These are phyloP conservation scores for Gillenia trifoliata DNA, from an alignment of 306 rosid genomes.

Conservation along the genomic window DNA sequence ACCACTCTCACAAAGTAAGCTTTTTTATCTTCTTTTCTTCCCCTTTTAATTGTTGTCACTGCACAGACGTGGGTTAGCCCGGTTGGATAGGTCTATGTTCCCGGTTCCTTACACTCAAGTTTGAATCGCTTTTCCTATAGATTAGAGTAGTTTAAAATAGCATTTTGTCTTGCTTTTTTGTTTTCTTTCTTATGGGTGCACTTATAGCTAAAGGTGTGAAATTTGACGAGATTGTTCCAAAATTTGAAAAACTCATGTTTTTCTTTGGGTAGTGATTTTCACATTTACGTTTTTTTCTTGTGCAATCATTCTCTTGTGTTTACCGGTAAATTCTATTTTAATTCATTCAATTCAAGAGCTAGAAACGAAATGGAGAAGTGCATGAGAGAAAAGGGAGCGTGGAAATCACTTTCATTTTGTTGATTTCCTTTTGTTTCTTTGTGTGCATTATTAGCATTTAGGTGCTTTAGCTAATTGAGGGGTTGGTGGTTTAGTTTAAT, in stretches of 20 bases:
- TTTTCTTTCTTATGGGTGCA: background rate
- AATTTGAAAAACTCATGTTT: background rate
- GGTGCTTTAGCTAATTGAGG: background rate
- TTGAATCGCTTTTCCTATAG: background rate
- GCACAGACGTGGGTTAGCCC: background rate
- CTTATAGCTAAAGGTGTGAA: background rate
- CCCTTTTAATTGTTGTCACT: background rate
- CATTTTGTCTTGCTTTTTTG: no score
- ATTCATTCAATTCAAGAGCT: no score
- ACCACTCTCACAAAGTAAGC: constrained; percentile 49
- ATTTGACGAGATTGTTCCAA: background rate
- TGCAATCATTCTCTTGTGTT: no score
- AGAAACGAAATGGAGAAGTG: no score
- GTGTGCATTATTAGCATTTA: background rate
- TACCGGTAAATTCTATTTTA: no score
- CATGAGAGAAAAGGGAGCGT: no score
- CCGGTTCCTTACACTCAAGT: background rate
- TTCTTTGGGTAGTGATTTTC: no score
- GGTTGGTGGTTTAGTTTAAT: constrained; percentile 7
- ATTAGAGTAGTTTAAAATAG: background rate
- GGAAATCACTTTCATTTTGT: background rate
- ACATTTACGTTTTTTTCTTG: no score
- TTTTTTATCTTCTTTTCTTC: background rate
- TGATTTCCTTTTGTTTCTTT: background rate
- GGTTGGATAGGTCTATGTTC: background rate